phyloP scores from a whole-genome alignment of 805 yeast genomes.

The Grigorovia transvaalensis region DNA sequence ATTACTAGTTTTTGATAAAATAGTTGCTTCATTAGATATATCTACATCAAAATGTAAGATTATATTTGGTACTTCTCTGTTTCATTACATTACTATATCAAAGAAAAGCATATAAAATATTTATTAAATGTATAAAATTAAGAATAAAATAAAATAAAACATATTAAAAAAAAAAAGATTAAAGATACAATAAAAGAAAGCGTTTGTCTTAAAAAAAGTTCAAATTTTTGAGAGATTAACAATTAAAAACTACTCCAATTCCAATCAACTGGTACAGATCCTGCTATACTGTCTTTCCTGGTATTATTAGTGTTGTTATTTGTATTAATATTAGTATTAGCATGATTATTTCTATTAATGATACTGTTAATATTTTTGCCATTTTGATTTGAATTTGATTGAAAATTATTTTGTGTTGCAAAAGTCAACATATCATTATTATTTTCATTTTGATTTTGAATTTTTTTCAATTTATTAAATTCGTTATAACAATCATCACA shows the following conservation, averaged over 20 bases:
- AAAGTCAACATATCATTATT: neutral
- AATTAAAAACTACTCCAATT: constrained; percentile 61
- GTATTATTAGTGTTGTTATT: neutral
- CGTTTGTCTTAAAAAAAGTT: too few relatives aligned
- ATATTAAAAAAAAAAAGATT: too few relatives aligned
- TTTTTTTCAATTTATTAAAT: constrained; percentile 36
- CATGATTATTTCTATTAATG: neutral
- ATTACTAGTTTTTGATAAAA: too few relatives aligned
- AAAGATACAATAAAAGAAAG: too few relatives aligned
- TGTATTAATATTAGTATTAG: neutral
- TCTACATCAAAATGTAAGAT: too few relatives aligned
- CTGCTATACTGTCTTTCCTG: constrained; percentile 28
- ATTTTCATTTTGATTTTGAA: neutral
- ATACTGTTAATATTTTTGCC: neutral
- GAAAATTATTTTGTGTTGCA: constrained; percentile 1
- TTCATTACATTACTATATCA: too few relatives aligned
- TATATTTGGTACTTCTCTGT: too few relatives aligned
- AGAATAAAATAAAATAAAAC: too few relatives aligned
- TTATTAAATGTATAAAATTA: too few relatives aligned
- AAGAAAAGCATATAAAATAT: too few relatives aligned
- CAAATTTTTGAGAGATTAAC: neutral
- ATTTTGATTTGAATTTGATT: neutral
- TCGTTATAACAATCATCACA: constrained; percentile 58
- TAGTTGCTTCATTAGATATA: too few relatives aligned
- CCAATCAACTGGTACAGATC: constrained; percentile 65